These are phyloP conservation scores for Chionographis japonica DNA, from an alignment of 106 monocot genomes.

Conservation along the genomic window DNA sequence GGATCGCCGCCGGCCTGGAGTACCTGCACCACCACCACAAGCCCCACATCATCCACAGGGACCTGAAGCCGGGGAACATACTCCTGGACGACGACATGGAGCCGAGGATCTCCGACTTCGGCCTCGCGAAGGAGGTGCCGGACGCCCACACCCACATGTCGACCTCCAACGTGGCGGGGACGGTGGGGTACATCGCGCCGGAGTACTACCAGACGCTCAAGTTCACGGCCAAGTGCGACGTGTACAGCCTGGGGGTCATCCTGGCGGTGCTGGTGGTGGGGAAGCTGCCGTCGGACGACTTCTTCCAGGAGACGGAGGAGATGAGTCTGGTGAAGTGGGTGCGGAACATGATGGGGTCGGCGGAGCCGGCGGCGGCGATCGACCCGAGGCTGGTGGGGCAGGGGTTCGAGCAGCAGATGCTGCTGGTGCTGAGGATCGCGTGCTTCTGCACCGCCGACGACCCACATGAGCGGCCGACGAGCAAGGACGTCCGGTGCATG, in stretches of 20 bases:
- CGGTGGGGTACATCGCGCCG: slow-evolving; percentile 72
- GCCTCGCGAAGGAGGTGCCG: slow-evolving; percentile 58
- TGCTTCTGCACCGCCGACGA: slow-evolving; percentile 56
- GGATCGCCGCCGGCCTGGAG: slow-evolving; percentile 58
- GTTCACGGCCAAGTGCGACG: slow-evolving; percentile 65
- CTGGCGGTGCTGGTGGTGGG: slow-evolving; percentile 60
- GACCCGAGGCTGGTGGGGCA: slow-evolving; percentile 34
- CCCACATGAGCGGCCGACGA: slow-evolving; percentile 62
- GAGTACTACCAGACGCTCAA: slow-evolving; percentile 76
- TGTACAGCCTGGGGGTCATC: slow-evolving; percentile 77
- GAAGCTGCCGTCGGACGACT: slow-evolving; percentile 54
- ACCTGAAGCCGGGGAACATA: slow-evolving; percentile 78
- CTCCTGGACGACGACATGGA: slow-evolving; percentile 64
- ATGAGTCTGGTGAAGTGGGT: slow-evolving; percentile 59
- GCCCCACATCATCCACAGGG: slow-evolving; percentile 67
- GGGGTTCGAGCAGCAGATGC: slow-evolving; percentile 45
- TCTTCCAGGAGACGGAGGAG: slow-evolving; percentile 46
- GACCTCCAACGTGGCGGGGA: slow-evolving; percentile 59
- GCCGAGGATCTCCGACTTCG: slow-evolving; percentile 69
- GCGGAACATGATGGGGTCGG: slow-evolving; percentile 22
- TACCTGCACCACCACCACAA: slow-evolving; percentile 60
- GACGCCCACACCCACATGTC: slow-evolving; percentile 62
- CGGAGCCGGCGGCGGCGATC: slow-evolving; percentile 13
- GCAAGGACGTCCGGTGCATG: slow-evolving; percentile 61
- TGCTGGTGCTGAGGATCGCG: slow-evolving; percentile 59